Evolutionary conservation across 176 grass and related monocot genomes (phyloP).

Genomic region (Typha latifolia): DNA sequence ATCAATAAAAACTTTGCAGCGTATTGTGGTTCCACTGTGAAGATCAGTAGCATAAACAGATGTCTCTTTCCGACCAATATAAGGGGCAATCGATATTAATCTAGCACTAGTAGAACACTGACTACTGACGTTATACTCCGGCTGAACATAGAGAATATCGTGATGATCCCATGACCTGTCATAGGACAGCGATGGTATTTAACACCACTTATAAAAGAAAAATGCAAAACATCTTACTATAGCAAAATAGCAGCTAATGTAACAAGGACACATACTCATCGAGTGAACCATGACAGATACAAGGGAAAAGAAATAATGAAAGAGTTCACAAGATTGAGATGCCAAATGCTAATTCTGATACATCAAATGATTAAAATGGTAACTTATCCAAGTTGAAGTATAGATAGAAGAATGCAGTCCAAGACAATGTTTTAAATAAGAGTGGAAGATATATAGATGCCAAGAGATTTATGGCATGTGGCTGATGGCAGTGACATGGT

Average conservation of each 20-base stretch:
- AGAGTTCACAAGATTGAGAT: too few relatives aligned
- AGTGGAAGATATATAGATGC: too few relatives aligned
- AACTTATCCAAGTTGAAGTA: too few relatives aligned
- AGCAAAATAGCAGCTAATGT: neutral
- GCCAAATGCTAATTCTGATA: too few relatives aligned
- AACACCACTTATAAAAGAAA: slow-evolving; percentile 1
- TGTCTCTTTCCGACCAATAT: slow-evolving; percentile 74
- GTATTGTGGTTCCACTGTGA: slow-evolving; percentile 66
- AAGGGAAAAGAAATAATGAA: too few relatives aligned
- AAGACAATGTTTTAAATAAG: too few relatives aligned
- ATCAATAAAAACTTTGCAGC: slow-evolving; percentile 85
- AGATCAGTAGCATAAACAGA: slow-evolving; percentile 89
- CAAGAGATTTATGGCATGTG: too few relatives aligned
- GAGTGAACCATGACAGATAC: too few relatives aligned
- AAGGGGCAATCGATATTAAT: slow-evolving; percentile 65
- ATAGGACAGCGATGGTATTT: neutral
- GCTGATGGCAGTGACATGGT: too few relatives aligned
- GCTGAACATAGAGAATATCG: slow-evolving; percentile 77
- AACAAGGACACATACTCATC: too few relatives aligned
- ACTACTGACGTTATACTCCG: slow-evolving; percentile 79
- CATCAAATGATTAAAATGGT: too few relatives aligned
- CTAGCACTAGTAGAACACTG: slow-evolving; percentile 79
- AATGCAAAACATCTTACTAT: neutral
- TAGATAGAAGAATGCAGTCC: too few relatives aligned
- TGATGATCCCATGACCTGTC: slow-evolving; percentile 91